Percentiles rank a stretch among this genome's conserved stretches.
phyloP scores from a whole-genome alignment of 106 monocot species.

The Gastrodia elata region DNA sequence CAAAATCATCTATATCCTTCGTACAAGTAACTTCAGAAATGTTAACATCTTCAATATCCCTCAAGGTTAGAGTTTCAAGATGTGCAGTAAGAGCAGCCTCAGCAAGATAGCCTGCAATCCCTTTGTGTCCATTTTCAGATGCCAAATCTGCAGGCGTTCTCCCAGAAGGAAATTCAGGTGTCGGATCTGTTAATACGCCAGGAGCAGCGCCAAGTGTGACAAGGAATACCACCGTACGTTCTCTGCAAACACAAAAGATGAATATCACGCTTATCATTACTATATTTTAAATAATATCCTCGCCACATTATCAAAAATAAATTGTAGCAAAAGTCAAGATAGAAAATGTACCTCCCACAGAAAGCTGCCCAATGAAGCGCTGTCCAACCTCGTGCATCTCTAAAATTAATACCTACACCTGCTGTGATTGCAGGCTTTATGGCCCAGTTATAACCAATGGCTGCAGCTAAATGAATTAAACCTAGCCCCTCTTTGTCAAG shows the following conservation, averaged over 20 bases:
- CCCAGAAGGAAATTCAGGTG: conserved; percentile 51
- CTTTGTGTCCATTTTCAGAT: conserved; percentile 75
- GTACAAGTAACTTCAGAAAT: conserved; percentile 21
- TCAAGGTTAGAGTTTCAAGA: conserved; percentile 55
- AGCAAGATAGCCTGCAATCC: conserved; percentile 81
- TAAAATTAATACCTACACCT: conserved; percentile 65
- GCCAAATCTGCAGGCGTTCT: conserved; percentile 89
- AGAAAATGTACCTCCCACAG: conserved; percentile 44
- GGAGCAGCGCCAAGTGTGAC: conserved; percentile 45
- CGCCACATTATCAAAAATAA: background rate
- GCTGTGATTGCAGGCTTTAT: conserved; percentile 43
- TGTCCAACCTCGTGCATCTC: conserved; percentile 82
- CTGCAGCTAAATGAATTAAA: conserved; percentile 74
- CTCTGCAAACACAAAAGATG: conserved; percentile 30
- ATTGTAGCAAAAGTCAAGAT: background rate
- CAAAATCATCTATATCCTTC: conserved; percentile 22
- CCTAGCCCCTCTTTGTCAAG: conserved; percentile 68
- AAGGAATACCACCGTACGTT: conserved; percentile 46
- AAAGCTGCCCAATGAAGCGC: conserved; percentile 88
- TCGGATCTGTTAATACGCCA: conserved; percentile 69
- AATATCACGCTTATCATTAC: background rate
- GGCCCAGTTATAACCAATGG: conserved; percentile 76
- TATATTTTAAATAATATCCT: background rate
- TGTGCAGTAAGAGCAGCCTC: conserved; percentile 65
- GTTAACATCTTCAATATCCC: conserved; percentile 21